These are phyloP conservation scores for Cordyceps militaris DNA, from an alignment of 2,329 filamentous ascomycete genomes.

Conservation along the genomic window DNA sequence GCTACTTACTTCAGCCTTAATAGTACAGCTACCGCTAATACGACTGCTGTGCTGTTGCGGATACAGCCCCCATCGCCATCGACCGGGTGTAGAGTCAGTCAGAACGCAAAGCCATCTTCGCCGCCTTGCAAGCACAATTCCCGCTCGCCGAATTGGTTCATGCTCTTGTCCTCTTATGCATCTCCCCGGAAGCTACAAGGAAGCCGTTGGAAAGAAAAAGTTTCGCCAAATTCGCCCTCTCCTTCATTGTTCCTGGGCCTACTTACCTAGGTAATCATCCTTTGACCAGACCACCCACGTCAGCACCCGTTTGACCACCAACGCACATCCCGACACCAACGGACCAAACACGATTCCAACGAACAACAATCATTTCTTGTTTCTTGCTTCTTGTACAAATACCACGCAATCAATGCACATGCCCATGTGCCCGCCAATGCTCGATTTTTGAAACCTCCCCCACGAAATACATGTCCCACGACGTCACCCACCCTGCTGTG, in stretches of 20 bases:
- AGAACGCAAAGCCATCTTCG: conserved; percentile 1
- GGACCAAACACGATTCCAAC: background rate
- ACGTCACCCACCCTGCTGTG: conserved; percentile 19
- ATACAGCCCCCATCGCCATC: conserved; percentile 5
- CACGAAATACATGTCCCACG: conserved; percentile 1
- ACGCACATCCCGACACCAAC: background rate
- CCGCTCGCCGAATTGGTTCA: background rate
- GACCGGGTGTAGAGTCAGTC: conserved; percentile 10
- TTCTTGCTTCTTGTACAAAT: background rate
- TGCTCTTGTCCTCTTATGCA: background rate
- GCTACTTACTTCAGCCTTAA: background rate
- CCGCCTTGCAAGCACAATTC: background rate
- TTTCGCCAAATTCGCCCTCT: background rate
- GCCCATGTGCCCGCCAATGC: background rate
- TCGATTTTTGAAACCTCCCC: background rate
- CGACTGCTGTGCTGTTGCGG: background rate
- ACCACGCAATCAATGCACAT: background rate
- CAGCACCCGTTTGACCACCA: background rate
- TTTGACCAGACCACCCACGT: background rate
- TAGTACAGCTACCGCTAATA: background rate
- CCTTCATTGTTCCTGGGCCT: background rate
- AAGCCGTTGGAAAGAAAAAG: background rate
- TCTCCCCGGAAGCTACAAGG: too few relatives aligned
- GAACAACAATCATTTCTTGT: background rate
- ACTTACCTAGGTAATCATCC: background rate